Percentiles rank a stretch among this genome's conserved stretches.
phyloP scores from a whole-genome alignment of 768 basidiomycete species.

The Russula dissimulans region DNA sequence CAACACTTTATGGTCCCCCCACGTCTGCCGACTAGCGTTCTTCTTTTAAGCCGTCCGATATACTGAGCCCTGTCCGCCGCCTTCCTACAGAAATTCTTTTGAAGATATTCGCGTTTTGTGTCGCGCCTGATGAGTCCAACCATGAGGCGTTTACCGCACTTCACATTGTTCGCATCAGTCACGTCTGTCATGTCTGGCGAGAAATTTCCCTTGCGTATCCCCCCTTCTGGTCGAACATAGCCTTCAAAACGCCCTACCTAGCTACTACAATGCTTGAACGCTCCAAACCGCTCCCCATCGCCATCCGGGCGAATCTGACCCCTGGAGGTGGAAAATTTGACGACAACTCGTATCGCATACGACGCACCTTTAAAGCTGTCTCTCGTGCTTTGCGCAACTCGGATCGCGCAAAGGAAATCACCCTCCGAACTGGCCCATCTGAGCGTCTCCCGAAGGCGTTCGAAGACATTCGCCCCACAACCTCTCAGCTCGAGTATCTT shows the following conservation, averaged over 20 bases:
- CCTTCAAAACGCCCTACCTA: slow-evolving; percentile 15
- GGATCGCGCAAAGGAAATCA: slow-evolving; percentile 17
- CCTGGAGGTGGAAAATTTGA: slow-evolving; percentile 7
- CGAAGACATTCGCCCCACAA: slow-evolving; percentile 9
- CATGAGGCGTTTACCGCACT: slow-evolving; percentile 7
- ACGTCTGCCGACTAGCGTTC: background rate
- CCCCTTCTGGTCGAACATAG: slow-evolving; percentile 17
- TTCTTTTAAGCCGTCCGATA: background rate
- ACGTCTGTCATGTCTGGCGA: slow-evolving; percentile 18
- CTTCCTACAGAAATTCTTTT: slow-evolving; percentile 20
- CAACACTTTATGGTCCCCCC: background rate
- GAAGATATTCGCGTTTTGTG: slow-evolving; percentile 17
- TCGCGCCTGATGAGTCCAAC: slow-evolving; percentile 10
- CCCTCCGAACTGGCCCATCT: slow-evolving; percentile 10
- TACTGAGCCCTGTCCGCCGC: background rate
- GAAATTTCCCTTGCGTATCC: slow-evolving; percentile 17
- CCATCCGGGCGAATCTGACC: slow-evolving; percentile 14
- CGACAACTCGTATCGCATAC: slow-evolving; percentile 1
- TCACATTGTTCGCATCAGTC: slow-evolving; percentile 15
- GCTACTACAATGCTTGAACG: slow-evolving; percentile 20
- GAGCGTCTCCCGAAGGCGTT: slow-evolving; percentile 14
- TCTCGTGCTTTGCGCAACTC: slow-evolving; percentile 18
- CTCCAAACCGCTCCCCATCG: slow-evolving; percentile 12
- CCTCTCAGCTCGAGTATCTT: slow-evolving; percentile 12
- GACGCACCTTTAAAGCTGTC: slow-evolving; percentile 10